These are phyloP conservation scores for Sporothrix inflata DNA, from an alignment of 2,329 filamentous ascomycete genomes.

Conservation along the genomic window DNA sequence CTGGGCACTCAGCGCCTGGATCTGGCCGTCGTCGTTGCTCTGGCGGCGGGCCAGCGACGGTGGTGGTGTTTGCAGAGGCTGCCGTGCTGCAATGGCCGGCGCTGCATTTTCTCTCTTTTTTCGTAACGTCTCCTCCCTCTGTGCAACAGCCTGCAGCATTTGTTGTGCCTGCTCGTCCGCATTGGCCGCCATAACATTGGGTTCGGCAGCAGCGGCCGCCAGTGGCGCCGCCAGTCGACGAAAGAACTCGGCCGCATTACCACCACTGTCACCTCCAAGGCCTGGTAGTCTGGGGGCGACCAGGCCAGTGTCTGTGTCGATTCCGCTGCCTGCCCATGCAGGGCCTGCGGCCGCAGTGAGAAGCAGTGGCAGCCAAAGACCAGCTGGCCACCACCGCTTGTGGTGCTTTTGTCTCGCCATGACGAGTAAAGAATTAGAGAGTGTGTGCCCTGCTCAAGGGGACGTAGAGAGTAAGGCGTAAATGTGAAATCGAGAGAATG, in stretches of 20 bases:
- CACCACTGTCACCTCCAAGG: neutral
- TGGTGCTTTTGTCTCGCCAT: slow-evolving; percentile 26
- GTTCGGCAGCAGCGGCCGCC: neutral
- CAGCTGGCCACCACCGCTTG: slow-evolving; percentile 22
- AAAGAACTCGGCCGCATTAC: slow-evolving; percentile 8
- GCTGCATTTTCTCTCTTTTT: neutral
- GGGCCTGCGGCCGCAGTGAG: slow-evolving; percentile 27
- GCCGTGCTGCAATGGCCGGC: neutral
- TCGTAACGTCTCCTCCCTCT: slow-evolving; percentile 16
- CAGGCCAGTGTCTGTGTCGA: slow-evolving; percentile 12
- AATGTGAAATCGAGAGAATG: too few relatives aligned
- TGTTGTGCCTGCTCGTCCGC: slow-evolving; percentile 25
- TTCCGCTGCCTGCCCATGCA: slow-evolving; percentile 33
- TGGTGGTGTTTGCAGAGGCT: slow-evolving; percentile 35
- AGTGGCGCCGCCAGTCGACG: slow-evolving; percentile 16
- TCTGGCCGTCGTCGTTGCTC: slow-evolving; percentile 35
- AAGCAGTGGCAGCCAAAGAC: slow-evolving; percentile 36
- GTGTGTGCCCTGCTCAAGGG: neutral
- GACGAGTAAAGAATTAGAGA: neutral
- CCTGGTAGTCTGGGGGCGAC: neutral
- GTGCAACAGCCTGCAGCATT: slow-evolving; percentile 22
- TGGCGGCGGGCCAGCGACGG: slow-evolving; percentile 36
- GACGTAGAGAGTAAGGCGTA: neutral
- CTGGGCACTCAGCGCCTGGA: slow-evolving; percentile 37
- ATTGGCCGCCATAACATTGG: slow-evolving; percentile 30